Conservation (phyloP, 2,329 filamentous ascomycete genomes). For the Fusarium caatingaense region DNA sequence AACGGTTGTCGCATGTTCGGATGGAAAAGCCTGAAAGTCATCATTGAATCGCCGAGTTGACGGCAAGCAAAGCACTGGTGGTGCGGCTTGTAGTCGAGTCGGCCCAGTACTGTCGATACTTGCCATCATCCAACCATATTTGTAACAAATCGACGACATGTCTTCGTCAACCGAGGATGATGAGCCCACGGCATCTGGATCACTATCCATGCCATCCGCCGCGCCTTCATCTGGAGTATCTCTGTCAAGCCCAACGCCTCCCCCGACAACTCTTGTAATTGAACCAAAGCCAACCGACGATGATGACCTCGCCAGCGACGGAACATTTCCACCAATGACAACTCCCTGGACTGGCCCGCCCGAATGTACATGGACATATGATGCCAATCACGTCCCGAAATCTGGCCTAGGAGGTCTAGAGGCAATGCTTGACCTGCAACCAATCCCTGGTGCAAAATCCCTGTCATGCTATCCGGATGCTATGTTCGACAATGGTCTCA, state of each 20-base stretch:
- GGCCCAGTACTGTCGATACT: conserved; percentile 22
- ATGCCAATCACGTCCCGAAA: conserved; percentile 44
- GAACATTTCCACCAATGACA: conserved; percentile 52
- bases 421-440: conserved; percentile 54
- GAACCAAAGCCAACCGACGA: conserved; percentile 37
- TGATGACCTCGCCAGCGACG: conserved; percentile 33
- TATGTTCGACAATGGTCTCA: conserved; percentile 54
- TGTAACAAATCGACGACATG: conserved; percentile 28
- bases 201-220: conserved; percentile 23
- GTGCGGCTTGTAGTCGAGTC: conserved; percentile 36
- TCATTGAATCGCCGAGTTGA: conserved; percentile 39
- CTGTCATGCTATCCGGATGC: conserved; percentile 56
- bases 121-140: conserved; percentile 9
- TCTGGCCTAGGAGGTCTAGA: conserved; percentile 46
- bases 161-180: conserved; percentile 32
- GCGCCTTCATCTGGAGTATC: conserved; percentile 33
- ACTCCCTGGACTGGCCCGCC: conserved; percentile 52
- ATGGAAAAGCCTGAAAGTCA: conserved; percentile 41
- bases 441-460: conserved; percentile 51
- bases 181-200: conserved; percentile 22
- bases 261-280: conserved; percentile 21
- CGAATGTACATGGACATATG: conserved; percentile 55
- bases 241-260: conserved; percentile 31
- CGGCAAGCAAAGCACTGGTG: conserved; percentile 35
- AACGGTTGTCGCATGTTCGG: conserved; percentile 25